Conservation (phyloP, 441 rosid genomes). For the Brassica balearica region DNA sequence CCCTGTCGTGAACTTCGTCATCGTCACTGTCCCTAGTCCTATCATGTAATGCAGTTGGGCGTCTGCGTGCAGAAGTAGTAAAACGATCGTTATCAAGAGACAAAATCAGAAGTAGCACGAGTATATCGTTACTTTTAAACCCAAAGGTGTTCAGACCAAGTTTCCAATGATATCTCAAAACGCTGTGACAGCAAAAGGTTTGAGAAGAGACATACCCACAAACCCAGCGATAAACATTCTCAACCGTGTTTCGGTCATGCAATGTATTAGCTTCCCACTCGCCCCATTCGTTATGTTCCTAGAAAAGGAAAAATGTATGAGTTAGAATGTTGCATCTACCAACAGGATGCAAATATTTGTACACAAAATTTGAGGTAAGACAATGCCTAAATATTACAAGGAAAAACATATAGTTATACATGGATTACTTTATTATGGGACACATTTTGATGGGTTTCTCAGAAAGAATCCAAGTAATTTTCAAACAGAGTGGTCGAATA, state of each 20-base stretch:
- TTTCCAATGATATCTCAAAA: conserved; percentile 14
- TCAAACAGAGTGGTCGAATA: conserved; percentile 20
- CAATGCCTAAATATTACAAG: background rate
- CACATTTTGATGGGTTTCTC: conserved; percentile 8
- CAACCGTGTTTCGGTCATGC: conserved; percentile 83
- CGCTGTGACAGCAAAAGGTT: conserved; percentile 21
- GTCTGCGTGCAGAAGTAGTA: conserved; percentile 55
- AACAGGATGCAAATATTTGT: conserved; percentile 25
- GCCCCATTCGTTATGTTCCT: conserved; percentile 87
- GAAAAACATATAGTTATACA: background rate
- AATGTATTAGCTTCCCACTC: conserved; percentile 80
- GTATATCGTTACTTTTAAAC: conserved; percentile 1
- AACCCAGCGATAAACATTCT: conserved; percentile 93
- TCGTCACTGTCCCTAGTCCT: conserved; percentile 96
- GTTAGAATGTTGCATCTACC: conserved; percentile 13
- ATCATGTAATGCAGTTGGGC: conserved; percentile 93
- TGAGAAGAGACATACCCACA: conserved; percentile 73
- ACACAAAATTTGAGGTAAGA: conserved; percentile 10
- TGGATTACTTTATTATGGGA: background rate
- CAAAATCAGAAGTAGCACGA: conserved; percentile 4
- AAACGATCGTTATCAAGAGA: conserved; percentile 13
- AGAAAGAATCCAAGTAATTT: conserved; percentile 16
- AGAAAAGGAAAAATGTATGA: conserved; percentile 5
- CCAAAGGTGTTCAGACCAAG: conserved; percentile 2
- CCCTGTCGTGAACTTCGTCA: conserved; percentile 90